Evolutionary conservation across 2,329 filamentous ascomycete species (phyloP).

Genomic region (Botrytis medusae): DNA sequence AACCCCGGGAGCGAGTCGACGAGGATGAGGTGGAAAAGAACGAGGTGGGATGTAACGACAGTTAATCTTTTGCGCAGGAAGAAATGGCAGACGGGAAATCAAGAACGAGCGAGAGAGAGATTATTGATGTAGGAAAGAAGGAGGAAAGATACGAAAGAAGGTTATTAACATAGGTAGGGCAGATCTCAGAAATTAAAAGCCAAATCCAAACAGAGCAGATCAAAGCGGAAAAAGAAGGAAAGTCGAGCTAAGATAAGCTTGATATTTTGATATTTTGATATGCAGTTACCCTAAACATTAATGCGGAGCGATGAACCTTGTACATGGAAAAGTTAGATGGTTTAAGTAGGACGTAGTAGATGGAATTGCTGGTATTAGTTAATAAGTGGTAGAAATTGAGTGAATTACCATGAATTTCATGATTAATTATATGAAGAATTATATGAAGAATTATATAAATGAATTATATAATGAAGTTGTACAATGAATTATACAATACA

Average conservation of each 20-base stretch:
- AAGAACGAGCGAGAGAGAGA: neutral
- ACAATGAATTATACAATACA: neutral
- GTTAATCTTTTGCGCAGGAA: neutral
- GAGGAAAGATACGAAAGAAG: neutral
- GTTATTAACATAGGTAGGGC: neutral
- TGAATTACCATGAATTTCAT: neutral
- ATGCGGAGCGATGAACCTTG: neutral
- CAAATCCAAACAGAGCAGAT: neutral
- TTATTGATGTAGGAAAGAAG: neutral
- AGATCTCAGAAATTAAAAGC: neutral
- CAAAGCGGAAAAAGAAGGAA: neutral
- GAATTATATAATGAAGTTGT: too few species aligned
- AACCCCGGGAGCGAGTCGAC: neutral
- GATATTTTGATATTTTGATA: slow-evolving; percentile 16
- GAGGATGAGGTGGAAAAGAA: neutral
- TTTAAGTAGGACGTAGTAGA: too few species aligned
- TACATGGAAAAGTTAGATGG: neutral
- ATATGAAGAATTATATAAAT: too few species aligned
- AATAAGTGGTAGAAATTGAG: neutral
- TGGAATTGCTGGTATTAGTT: too few species aligned
- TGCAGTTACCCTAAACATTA: neutral
- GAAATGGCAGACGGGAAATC: neutral
- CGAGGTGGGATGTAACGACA: slow-evolving; percentile 11
- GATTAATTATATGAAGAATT: too few species aligned
- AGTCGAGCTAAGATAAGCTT: neutral